A percentile compares a stretch with the other conserved stretches of the same genome.
Evolutionary conservation across 176 grass and related monocot species (phyloP).

Genomic region (Eleusine coracana): DNA sequence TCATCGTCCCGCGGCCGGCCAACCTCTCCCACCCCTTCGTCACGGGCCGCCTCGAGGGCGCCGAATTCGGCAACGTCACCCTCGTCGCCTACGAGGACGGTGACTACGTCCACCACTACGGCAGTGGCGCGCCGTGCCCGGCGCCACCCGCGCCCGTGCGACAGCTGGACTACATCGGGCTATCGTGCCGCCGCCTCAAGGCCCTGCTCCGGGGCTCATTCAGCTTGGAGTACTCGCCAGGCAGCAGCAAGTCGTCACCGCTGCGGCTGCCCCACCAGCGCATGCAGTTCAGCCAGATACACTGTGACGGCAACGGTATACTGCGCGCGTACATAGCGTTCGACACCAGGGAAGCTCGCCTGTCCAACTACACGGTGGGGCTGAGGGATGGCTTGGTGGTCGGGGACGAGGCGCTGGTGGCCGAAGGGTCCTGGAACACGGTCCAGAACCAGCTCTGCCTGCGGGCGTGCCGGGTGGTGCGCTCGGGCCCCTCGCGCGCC

Average conservation of each 20-base stretch:
- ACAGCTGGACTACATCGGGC: too few species aligned
- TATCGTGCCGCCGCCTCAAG: too few species aligned
- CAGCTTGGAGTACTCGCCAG: too few species aligned
- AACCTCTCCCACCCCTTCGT: too few species aligned
- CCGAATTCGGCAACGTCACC: too few species aligned
- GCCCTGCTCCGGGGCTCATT: too few species aligned
- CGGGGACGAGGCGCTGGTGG: conserved; percentile 43
- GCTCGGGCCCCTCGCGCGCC: background rate
- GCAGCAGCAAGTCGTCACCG: too few species aligned
- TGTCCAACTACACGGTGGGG: conserved; percentile 31
- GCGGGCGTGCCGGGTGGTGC: conserved; percentile 46
- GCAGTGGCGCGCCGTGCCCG: too few species aligned
- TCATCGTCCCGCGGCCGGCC: background rate
- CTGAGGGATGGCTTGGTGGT: conserved; percentile 1
- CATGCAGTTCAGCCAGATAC: conserved; percentile 45
- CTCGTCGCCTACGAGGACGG: too few species aligned
- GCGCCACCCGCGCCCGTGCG: too few species aligned
- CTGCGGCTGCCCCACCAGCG: background rate
- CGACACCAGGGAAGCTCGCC: background rate
- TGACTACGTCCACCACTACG: too few species aligned
- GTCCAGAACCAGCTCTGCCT: conserved; percentile 37
- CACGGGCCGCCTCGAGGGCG: too few species aligned
- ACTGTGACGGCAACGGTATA: conserved; percentile 24
- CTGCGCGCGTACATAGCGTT: conserved; percentile 50
- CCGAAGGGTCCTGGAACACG: conserved; percentile 58